Base-by-base conservation (phyloP, 208 protist genomes). In the Acanthamoeba culbertsoni region DNA sequence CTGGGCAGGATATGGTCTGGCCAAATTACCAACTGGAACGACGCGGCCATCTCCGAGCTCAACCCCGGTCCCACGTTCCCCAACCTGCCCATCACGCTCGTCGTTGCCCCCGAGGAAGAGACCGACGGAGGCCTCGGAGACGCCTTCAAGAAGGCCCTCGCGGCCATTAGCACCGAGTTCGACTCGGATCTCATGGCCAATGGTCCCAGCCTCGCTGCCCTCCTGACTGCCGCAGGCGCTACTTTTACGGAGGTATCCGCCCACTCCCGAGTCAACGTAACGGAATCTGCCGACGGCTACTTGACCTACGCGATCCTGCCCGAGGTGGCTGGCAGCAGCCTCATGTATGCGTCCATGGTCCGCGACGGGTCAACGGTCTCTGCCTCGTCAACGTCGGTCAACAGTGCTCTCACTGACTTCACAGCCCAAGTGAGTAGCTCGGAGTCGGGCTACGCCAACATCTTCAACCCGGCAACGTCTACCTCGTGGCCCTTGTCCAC, bases 11-110 rank as follows among this genome's bases (percentile, higher is more conserved):
- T 89, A 14, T 89, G 79, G 79, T 3, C 55, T 18, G 79, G 79
- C 48, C 46, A 63, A 35, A 89, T 89, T 48, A 89, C 79, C n/a
- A 89, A 89, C 46, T 89, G 79, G 79, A 89, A 89, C 40, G 46
- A 89, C 79, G 1, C 79, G 16, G 35, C 16, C 79, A 57, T 89
- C 23, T 10, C 33, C 18, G 79, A 42, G 28, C 46, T 57, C 79
- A 89, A 89, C 79, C 3, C 46, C 35, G 79, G 37, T 28, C 26
- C 26, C 20, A 51, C 68, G 23, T 12, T 42, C 33, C 68, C 68
- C 68, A 42, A 79, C 68, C 42, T 31, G 68, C 68, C 68, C 35
- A 79, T 79, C 68, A 42, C 48, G 68, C 68, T 79, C 35, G 68
- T 46, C 12, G 43, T 79, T 42, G 37, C 43, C 68, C 68, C 68